Evolutionary conservation across 108 stramenopile species (phyloP).

Genomic region (Asterionellopsis glacialis): DNA sequence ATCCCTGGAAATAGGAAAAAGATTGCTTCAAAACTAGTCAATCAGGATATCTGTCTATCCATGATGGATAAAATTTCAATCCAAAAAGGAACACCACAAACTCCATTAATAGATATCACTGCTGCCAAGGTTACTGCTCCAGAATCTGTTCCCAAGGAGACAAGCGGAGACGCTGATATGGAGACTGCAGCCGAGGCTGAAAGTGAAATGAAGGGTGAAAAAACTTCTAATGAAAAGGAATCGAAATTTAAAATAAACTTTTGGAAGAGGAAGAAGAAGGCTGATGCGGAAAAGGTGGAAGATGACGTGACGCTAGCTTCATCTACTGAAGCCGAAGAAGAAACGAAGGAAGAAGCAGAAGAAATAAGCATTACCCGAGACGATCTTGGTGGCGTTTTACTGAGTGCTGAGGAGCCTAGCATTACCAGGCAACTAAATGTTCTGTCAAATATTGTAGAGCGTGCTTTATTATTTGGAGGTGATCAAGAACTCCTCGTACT

Average conservation of each 20-base stretch:
- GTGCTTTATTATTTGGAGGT: constrained; percentile 77
- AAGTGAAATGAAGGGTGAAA: constrained; percentile 21
- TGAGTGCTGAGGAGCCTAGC: constrained; percentile 70
- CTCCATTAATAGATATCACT: background rate
- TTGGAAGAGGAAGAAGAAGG: constrained; percentile 28
- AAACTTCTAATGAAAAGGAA: constrained; percentile 14
- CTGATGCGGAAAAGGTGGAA: constrained; percentile 12
- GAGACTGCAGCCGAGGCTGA: constrained; percentile 19
- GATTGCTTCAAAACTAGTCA: constrained; percentile 57
- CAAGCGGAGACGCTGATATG: background rate
- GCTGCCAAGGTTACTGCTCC: background rate
- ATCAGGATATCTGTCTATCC: constrained; percentile 80
- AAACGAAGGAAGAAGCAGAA: constrained; percentile 2
- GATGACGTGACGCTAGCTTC: constrained; percentile 3
- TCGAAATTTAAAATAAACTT: constrained; percentile 8
- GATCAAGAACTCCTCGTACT: constrained; percentile 76
- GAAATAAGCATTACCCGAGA: constrained; percentile 25
- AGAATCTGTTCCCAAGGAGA: background rate
- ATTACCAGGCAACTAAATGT: constrained; percentile 87
- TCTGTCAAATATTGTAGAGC: constrained; percentile 70
- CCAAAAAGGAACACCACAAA: constrained; percentile 5
- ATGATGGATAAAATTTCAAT: constrained; percentile 72
- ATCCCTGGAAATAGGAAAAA: constrained; percentile 24
- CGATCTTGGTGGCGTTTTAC: constrained; percentile 67
- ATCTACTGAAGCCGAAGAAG: constrained; percentile 18